Evolutionary conservation across 768 basidiomycete genomes (phyloP).

Genomic region (Boletus rex-veris): DNA sequence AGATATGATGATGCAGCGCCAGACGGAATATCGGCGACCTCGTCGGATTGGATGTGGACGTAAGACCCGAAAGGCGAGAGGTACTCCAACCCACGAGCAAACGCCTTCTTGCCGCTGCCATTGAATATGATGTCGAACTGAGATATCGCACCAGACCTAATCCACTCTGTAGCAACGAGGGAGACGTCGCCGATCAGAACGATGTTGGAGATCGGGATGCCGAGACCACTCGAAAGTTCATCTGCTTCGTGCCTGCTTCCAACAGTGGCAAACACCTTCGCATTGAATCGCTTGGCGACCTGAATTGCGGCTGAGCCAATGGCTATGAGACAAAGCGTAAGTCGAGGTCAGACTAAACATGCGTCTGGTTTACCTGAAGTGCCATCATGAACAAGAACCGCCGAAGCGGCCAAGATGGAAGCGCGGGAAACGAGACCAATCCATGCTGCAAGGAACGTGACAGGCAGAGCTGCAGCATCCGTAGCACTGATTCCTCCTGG

Average conservation of each 20-base stretch:
- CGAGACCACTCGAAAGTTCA: slow-evolving; percentile 9
- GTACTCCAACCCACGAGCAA: slow-evolving; percentile 15
- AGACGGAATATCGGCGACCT: slow-evolving; percentile 14
- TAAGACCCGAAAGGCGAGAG: slow-evolving; percentile 27
- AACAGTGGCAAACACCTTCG: slow-evolving; percentile 24
- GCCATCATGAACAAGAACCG: slow-evolving; percentile 27
- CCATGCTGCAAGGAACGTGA: slow-evolving; percentile 26
- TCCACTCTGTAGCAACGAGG: slow-evolving; percentile 8
- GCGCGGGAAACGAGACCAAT: slow-evolving; percentile 22
- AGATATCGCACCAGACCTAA: slow-evolving; percentile 9
- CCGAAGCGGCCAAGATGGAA: slow-evolving; percentile 19
- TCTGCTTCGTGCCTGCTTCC: slow-evolving; percentile 11
- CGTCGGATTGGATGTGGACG: slow-evolving; percentile 21
- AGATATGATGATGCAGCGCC: slow-evolving; percentile 16
- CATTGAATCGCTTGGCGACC: slow-evolving; percentile 20
- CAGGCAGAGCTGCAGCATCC: slow-evolving; percentile 23
- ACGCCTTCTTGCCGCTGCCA: slow-evolving; percentile 10
- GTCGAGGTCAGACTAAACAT: background rate
- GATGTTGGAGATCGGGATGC: slow-evolving; percentile 10
- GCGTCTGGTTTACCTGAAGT: slow-evolving; percentile 17
- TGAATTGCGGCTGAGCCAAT: slow-evolving; percentile 27
- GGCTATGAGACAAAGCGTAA: slow-evolving; percentile 9
- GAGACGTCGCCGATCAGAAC: slow-evolving; percentile 11
- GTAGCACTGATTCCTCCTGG: slow-evolving; percentile 9
- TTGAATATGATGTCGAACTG: slow-evolving; percentile 28